Evolutionary conservation across 2,329 filamentous ascomycete species (phyloP), one percentile per base, ranked within the genome.

Genomic region (Chrysoporthe austroafricana): DNA sequence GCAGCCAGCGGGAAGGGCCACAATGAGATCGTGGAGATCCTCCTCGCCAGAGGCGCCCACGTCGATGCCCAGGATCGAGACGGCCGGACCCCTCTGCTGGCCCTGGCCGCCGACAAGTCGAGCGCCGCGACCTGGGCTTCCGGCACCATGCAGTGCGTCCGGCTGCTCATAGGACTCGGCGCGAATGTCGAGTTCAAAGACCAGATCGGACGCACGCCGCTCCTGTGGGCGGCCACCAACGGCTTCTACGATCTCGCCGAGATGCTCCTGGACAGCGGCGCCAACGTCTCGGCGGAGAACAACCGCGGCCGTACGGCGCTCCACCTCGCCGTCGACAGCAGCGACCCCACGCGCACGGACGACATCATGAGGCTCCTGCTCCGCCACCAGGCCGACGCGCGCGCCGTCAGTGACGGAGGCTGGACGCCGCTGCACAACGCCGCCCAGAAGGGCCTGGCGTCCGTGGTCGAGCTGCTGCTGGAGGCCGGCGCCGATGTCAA

Each of bases 161-260:
- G 76, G 66, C 70, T 85, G 58, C 75, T 86, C 13, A 71, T 76
- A 7, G 71, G 71, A 13, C 69, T 75, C 43, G 75, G 76, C 21
- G 77, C 78, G 52, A 71, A 77, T 58, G 64, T 77, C 8, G 77
- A 81, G 69, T 76, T 74, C 32, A 74, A 73, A 42, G 84, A 86
- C 73, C 80, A 81, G 63, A 83, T 83, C 39, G 83, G 83, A 11
- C 80, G 86, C 11, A 86, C 84, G 34, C 83, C 86, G 6, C 75
- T 89, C 48, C 80, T 88, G 67, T 88, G 86, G 85, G 86, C 86
- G 1, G 86, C 84, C 43, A 85, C 84, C 36, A 86, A 85, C 52
- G 84, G 85, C 21, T 86, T 87, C 72, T 76, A 82, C 68, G 77
- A 83, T 71, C 76, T 88, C 46, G 68, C 64, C 21, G 57, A 52